Percentiles rank a stretch among this genome's conserved stretches.
Conservation (phyloP, 192 early-diverging fungal species). For the Coemansia sp. region DNA sequence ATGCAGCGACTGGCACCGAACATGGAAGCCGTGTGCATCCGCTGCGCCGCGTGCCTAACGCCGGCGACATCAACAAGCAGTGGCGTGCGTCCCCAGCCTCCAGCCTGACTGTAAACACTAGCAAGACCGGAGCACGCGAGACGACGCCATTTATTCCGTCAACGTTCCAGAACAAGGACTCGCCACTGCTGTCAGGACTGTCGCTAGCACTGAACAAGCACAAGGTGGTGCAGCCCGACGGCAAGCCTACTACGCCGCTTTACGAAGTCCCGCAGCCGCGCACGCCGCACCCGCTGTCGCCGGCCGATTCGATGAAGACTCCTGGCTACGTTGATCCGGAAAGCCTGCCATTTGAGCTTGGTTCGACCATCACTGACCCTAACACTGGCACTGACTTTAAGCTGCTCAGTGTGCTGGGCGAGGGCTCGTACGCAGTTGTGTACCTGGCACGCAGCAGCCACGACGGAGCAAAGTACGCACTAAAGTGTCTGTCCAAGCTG, state of each 20-base stretch:
- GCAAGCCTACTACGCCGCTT: conserved; percentile 24
- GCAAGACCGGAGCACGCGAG: conserved; percentile 22
- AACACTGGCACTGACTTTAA: conserved; percentile 44
- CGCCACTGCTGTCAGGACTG: conserved; percentile 43
- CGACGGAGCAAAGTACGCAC: conserved; percentile 61
- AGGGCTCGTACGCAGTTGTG: conserved; percentile 77
- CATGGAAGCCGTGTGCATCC: conserved; percentile 27
- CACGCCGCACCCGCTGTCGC: conserved; percentile 51
- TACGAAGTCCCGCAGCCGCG: conserved; percentile 40
- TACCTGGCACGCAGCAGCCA: conserved; percentile 64
- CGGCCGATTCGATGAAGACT: conserved; percentile 50
- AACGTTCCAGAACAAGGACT: conserved; percentile 48
- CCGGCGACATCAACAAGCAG: conserved; percentile 48
- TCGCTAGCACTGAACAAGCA: conserved; percentile 52
- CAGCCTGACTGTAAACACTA: conserved; percentile 18
- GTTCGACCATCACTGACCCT: conserved; percentile 47
- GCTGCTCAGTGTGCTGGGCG: conserved; percentile 61
- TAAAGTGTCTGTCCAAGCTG: conserved; percentile 72
- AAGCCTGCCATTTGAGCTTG: conserved; percentile 53
- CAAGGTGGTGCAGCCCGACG: conserved; percentile 13
- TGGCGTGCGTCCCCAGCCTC: conserved; percentile 39
- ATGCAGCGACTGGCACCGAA: conserved; percentile 1
- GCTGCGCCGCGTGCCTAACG: conserved; percentile 45
- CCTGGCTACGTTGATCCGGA: conserved; percentile 52
- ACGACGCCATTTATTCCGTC: conserved; percentile 30